These are phyloP conservation scores for Plasmodium gaboni DNA, from an alignment of 169 alveolate species.

Conservation along the genomic window DNA sequence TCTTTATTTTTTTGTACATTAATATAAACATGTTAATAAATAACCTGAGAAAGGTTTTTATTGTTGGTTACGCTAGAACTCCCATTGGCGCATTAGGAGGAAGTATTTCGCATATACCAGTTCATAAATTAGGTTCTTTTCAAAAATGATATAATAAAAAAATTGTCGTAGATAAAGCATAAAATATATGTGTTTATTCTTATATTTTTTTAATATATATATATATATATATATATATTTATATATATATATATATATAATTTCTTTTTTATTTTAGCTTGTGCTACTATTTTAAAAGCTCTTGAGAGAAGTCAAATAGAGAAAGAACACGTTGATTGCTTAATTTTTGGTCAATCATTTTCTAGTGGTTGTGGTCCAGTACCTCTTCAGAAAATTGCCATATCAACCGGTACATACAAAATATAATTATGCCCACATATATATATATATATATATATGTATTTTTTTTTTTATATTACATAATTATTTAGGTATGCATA, in stretches of 20 bases:
- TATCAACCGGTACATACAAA: conserved; percentile 37
- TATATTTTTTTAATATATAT: neutral
- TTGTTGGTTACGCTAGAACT: conserved; percentile 73
- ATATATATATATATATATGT: neutral
- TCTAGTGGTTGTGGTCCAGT: conserved; percentile 81
- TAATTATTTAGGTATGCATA: conserved; percentile 63
- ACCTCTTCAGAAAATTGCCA: conserved; percentile 76
- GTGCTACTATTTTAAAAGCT: conserved; percentile 73
- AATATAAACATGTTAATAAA: conserved; percentile 15
- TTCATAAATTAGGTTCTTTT: conserved; percentile 56
- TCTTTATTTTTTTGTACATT: neutral
- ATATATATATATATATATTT: neutral
- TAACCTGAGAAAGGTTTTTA: conserved; percentile 47
- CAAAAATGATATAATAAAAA: conserved; percentile 8
- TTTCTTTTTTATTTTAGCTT: conserved; percentile 16
- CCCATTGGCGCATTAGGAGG: conserved; percentile 76
- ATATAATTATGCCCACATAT: neutral
- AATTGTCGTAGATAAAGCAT: neutral
- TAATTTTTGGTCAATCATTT: conserved; percentile 80
- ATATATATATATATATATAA: neutral
- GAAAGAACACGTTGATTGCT: conserved; percentile 62
- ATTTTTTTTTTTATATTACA: too few species aligned
- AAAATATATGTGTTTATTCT: neutral
- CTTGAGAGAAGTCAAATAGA: conserved; percentile 74
- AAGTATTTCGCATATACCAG: conserved; percentile 63